These are phyloP conservation scores for Drosera capensis DNA, from an alignment of 148 eudicot genomes.

Conservation along the genomic window DNA sequence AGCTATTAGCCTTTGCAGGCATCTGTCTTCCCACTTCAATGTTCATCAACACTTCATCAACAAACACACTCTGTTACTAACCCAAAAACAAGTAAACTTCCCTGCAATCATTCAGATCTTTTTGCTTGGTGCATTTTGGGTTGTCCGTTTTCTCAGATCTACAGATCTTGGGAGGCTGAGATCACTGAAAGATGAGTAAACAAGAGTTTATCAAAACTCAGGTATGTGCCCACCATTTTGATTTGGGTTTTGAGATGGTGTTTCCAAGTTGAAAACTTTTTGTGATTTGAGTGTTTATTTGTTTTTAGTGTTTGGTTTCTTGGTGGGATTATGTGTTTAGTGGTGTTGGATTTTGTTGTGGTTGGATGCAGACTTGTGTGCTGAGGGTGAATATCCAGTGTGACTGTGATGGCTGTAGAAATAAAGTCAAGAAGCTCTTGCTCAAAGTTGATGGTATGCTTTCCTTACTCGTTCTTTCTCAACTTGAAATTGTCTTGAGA, in stretches of 20 bases:
- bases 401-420: conserved; percentile 78
- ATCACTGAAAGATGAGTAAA: conserved; percentile 22
- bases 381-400: conserved; percentile 82
- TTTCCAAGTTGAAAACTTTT: not conserved
- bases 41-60: too few relatives aligned
- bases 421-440: conserved; percentile 57
- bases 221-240: conserved; percentile 3
- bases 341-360: not conserved
- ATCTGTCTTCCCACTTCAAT: too few relatives aligned
- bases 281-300: not conserved
- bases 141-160: too few relatives aligned
- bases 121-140: too few relatives aligned
- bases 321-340: not conserved
- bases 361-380: conserved; percentile 39
- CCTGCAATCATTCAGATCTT: too few relatives aligned
- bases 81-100: too few relatives aligned
- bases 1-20: too few relatives aligned
- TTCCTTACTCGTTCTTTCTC: not conserved
- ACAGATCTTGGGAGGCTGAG: too few relatives aligned
- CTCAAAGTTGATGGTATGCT: conserved; percentile 63
- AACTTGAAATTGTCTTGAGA: not conserved
- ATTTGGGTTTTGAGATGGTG: not conserved
- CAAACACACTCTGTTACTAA: too few relatives aligned
- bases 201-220: conserved; percentile 20
- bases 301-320: not conserved